These are phyloP conservation scores for Saccharomycopsis microspora DNA, from an alignment of 805 yeast genomes.

Conservation along the genomic window DNA sequence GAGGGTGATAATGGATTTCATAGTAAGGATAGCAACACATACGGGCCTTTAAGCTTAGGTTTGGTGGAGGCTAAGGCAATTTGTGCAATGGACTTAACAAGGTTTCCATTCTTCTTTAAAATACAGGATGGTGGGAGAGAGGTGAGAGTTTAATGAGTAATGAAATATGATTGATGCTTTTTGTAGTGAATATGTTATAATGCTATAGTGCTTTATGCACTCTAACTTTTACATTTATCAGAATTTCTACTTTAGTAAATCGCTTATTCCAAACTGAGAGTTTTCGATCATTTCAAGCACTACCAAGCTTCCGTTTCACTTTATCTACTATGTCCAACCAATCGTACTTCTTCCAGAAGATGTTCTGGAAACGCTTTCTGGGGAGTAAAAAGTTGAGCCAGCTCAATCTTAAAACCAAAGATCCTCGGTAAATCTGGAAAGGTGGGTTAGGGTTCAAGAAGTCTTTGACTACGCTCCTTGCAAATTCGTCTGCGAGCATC, in stretches of 20 bases:
- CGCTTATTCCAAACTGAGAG: not conserved
- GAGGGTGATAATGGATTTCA: constrained; percentile 83
- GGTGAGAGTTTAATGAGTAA: constrained; percentile 17
- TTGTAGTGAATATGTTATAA: not conserved
- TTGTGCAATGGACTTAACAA: constrained; percentile 45
- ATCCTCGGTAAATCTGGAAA: constrained; percentile 48
- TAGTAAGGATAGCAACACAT: constrained; percentile 75
- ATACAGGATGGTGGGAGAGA: constrained; percentile 44
- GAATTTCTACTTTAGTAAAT: not conserved
- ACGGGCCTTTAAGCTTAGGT: constrained; percentile 82
- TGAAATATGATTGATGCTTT: not conserved
- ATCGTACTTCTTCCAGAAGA: constrained; percentile 1
- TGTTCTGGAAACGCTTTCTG: not conserved
- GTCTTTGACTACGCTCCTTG: constrained; percentile 29
- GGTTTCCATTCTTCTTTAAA: constrained; percentile 26
- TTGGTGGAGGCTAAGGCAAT: constrained; percentile 69
- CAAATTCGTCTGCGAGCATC: constrained; percentile 27
- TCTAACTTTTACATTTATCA: not conserved
- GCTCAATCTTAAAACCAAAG: constrained; percentile 25
- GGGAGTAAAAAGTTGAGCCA: constrained; percentile 19
- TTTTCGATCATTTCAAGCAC: not conserved
- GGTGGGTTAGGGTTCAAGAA: constrained; percentile 21
- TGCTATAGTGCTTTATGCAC: not conserved
- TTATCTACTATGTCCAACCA: not conserved
- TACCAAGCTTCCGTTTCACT: not conserved